Conservation (phyloP, 257 asterid genomes). For the Salvia hispanica region DNA sequence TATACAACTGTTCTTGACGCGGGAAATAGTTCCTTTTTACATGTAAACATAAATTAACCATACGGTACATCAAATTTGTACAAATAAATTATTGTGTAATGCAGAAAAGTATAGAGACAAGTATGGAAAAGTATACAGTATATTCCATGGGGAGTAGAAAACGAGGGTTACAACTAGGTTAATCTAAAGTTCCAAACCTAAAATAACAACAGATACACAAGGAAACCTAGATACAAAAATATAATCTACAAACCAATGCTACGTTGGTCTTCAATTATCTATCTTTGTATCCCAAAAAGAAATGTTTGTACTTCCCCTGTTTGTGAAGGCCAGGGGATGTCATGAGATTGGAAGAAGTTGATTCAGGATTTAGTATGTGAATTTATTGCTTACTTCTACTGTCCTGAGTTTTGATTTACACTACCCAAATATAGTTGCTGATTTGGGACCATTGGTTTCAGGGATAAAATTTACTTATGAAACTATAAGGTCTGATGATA, state of each 20-base stretch:
- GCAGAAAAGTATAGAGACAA: no score
- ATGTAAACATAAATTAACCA: background rate
- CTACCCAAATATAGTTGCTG: constrained; percentile 25
- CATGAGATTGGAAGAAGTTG: constrained; percentile 12
- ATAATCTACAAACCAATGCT: background rate
- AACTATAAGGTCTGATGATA: constrained; percentile 70
- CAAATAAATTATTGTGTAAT: background rate
- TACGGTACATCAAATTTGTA: background rate
- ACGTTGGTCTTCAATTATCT: background rate
- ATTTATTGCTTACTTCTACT: constrained; percentile 17
- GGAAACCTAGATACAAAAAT: no score
- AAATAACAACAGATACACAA: no score
- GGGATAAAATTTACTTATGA: constrained; percentile 60
- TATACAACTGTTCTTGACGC: background rate
- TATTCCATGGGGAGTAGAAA: no score
- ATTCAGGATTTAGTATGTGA: constrained; percentile 10
- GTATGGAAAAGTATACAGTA: no score
- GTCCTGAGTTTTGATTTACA: constrained; percentile 9
- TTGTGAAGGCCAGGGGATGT: constrained; percentile 3
- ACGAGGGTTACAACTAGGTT: no score
- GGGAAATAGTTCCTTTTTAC: background rate
- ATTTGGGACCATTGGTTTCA: constrained; percentile 37
- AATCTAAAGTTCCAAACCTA: no score
- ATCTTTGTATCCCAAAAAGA: background rate
- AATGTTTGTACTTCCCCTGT: background rate